Evolutionary conservation across 2,329 filamentous ascomycete genomes (phyloP).

Genomic region (Magnaporthiopsis incrustans): DNA sequence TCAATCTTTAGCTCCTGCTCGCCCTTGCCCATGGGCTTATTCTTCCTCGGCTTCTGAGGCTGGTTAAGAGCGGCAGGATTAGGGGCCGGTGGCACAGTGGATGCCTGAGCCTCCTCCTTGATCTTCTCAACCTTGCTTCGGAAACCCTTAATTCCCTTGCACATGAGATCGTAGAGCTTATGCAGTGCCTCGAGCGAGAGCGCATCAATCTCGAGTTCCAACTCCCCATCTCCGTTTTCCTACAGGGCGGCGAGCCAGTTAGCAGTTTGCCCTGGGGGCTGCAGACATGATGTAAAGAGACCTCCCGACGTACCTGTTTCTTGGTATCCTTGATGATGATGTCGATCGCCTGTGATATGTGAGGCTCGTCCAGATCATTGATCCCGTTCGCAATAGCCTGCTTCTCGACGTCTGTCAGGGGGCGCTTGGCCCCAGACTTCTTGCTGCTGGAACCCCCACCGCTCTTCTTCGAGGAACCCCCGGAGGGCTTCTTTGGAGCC

Average conservation of each 20-base stretch:
- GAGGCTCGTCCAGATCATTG: slow-evolving; percentile 67
- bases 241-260: neutral
- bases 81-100: slow-evolving; percentile 14
- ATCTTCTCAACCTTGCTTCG: slow-evolving; percentile 21
- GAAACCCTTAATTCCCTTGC: slow-evolving; percentile 29
- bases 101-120: slow-evolving; percentile 20
- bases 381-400: slow-evolving; percentile 84
- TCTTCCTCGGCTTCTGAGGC: slow-evolving; percentile 56
- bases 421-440: slow-evolving; percentile 45
- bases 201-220: slow-evolving; percentile 52
- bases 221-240: slow-evolving; percentile 52
- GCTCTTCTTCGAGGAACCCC: slow-evolving; percentile 32
- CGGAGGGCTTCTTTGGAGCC: slow-evolving; percentile 26
- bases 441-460: slow-evolving; percentile 28
- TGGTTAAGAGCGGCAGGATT: slow-evolving; percentile 19
- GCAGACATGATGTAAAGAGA: neutral
- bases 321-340: slow-evolving; percentile 85
- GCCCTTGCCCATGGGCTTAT: slow-evolving; percentile 68
- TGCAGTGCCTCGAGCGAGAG: slow-evolving; percentile 46
- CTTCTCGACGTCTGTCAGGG: slow-evolving; percentile 73
- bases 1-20: slow-evolving; percentile 63
- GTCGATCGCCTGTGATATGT: slow-evolving; percentile 72
- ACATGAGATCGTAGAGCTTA: slow-evolving; percentile 40
- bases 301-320: slow-evolving; percentile 53
- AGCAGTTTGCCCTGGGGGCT: slow-evolving; percentile 2